phyloP scores from a whole-genome alignment of 768 basidiomycete genomes.

The Sarcodon aspratus region DNA sequence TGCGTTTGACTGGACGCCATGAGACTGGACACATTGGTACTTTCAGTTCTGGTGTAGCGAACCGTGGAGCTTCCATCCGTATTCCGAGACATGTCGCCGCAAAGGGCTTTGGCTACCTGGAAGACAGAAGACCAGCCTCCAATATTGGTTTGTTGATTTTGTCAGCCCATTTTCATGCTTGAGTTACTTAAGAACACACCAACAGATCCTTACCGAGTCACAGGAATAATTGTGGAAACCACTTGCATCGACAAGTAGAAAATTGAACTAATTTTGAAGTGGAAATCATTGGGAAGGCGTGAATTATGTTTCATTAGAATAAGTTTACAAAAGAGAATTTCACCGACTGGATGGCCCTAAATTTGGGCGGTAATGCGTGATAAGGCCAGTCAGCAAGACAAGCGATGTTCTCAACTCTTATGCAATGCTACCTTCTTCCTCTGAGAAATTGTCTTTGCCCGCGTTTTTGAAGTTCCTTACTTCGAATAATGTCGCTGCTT shows the following conservation, averaged over 20 bases:
- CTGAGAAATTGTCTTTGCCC: constrained; percentile 46
- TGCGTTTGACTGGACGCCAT: constrained; percentile 91
- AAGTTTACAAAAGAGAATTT: too few species aligned
- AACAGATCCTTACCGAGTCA: constrained; percentile 91
- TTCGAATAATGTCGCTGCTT: constrained; percentile 39
- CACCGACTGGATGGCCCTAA: too few species aligned
- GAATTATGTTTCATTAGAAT: too few species aligned
- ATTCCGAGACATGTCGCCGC: constrained; percentile 89
- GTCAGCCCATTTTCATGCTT: background rate
- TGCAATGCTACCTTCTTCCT: constrained; percentile 11
- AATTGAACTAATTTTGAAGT: background rate
- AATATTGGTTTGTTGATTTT: constrained; percentile 68
- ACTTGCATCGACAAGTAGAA: constrained; percentile 55
- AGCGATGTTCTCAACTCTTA: too few species aligned
- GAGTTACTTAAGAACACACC: constrained; percentile 1
- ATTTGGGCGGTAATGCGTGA: too few species aligned
- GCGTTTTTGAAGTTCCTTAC: constrained; percentile 59
- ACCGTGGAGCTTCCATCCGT: constrained; percentile 95
- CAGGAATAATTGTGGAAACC: constrained; percentile 81
- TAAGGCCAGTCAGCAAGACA: too few species aligned
- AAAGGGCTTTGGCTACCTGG: constrained; percentile 91
- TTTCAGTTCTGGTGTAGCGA: constrained; percentile 93
- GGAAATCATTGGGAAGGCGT: too few species aligned
- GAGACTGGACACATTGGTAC: constrained; percentile 91
- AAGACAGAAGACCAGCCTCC: constrained; percentile 95